Base-by-base conservation (phyloP, 2,329 filamentous ascomycete species). In the Colletotrichum sansevieriae region DNA sequence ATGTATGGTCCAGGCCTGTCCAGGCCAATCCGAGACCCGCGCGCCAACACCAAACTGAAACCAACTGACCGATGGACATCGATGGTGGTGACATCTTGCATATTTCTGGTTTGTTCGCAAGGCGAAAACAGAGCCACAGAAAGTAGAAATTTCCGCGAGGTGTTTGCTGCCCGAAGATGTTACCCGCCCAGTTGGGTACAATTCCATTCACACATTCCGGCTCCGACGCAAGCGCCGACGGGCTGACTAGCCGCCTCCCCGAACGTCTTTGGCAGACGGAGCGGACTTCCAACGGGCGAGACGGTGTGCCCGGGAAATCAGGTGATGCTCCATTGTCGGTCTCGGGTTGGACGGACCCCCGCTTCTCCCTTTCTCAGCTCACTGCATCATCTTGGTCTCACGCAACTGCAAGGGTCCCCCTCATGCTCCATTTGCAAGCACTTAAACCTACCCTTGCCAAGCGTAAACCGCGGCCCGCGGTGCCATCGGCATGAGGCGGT, bases 211-310 rank as follows among this genome's bases (percentile, higher is more conserved):
- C 33, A 43, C 35, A 43, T 20, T 35, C 22, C 20, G 33, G 43
- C 58, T 37, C 49, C 35, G 58, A 43, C 49, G 22, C 33, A 43
- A 39, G 56, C 29, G 29, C 64, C 44, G 60, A 22, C 54, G 47
- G 37, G 55, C 65, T 68, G 62, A 59, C 62, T 60, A 61, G 65
- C 54, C 25, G 35, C 60, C 47, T 59, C 47, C 20, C 39, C 15
- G 35, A 47, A 47, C 39, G 18, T 47, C 8, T 62, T 54, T 60
- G 61, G 43, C 64, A 18, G 37, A 35, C 43, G 58, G 49, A 12
- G 47, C 43, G 49, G 52, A 56, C 10, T 13, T 6, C 15, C 18
- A 62, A 39, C 39, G 35, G 33, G 37, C 49, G 22, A 49, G 58
- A 18, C 25, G n/a, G 22, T 33, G 20, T 37, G 9, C n/a, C 57